Percentiles rank a stretch among this genome's conserved stretches.
These are phyloP conservation scores for Hortiboletus campestris DNA, from an alignment of 768 basidiomycete species.

Conservation along the genomic window DNA sequence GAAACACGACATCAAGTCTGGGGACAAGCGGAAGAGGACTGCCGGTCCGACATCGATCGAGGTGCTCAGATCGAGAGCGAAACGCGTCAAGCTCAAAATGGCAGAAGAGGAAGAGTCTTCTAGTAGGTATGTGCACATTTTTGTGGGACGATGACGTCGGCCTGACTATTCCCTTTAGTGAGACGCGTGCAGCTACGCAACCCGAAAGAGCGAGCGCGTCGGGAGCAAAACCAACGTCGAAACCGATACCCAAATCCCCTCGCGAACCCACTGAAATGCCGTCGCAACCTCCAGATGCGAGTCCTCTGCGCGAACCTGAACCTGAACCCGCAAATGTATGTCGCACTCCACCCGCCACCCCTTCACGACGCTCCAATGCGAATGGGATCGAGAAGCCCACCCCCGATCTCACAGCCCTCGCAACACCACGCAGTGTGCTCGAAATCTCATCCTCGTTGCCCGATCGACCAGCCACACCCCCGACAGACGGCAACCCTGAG, in stretches of 20 bases:
- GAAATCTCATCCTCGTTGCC: constrained; percentile 1
- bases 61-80: neutral
- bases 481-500: neutral
- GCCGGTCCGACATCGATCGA: neutral
- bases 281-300: neutral
- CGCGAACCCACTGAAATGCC: neutral
- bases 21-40: constrained; percentile 3
- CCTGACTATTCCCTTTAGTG: neutral
- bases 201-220: neutral
- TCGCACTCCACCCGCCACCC: neutral
- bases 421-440: neutral
- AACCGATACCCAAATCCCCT: neutral
- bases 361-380: neutral
- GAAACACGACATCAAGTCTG: constrained; percentile 23
- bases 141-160: neutral
- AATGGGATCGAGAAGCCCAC: neutral
- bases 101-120: neutral
- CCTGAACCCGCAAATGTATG: neutral
- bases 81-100: constrained; percentile 5
- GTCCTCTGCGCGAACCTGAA: neutral
- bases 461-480: neutral
- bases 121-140: constrained; percentile 2
- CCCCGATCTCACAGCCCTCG: neutral
- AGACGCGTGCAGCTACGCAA: neutral
- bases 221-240: neutral